Percentiles rank a stretch among this genome's conserved stretches.
phyloP scores from a whole-genome alignment of 352 stramenopile species.

The Phytophthora syringae region DNA sequence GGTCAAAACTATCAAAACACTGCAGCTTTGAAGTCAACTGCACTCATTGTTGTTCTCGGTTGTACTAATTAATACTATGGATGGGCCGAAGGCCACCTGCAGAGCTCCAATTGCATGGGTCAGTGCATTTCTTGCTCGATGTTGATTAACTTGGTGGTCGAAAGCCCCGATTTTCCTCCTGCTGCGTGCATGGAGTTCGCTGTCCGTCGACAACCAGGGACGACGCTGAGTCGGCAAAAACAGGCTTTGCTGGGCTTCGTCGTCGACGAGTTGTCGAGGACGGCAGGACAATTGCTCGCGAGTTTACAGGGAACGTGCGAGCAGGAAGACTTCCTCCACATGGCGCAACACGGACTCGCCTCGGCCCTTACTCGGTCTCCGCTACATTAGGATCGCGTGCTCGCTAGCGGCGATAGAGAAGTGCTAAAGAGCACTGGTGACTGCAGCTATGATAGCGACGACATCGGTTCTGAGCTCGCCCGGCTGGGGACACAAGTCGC shows the following conservation, averaged over 20 bases:
- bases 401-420: no score
- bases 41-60: no score
- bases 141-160: not conserved
- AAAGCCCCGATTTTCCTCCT: not conserved
- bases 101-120: not conserved
- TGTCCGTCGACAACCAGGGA: not conserved
- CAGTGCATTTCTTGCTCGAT: no score
- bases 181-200: not conserved
- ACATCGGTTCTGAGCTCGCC: no score
- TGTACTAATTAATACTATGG: no score
- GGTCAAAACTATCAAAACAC: no score
- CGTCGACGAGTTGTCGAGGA: not conserved
- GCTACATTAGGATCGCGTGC: no score
- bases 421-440: not conserved
- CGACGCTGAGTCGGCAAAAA: no score
- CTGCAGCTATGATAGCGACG: constrained; percentile 9
- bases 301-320: not conserved
- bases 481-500: no score
- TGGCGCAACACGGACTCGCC: not conserved
- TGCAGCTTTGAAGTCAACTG: no score
- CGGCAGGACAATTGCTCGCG: not conserved
- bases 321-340: not conserved
- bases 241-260: no score
- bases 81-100: no score
- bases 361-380: not conserved